Evolutionary conservation across 2,329 filamentous ascomycete genomes (phyloP).

Genomic region (Verticillium albo-atrum): DNA sequence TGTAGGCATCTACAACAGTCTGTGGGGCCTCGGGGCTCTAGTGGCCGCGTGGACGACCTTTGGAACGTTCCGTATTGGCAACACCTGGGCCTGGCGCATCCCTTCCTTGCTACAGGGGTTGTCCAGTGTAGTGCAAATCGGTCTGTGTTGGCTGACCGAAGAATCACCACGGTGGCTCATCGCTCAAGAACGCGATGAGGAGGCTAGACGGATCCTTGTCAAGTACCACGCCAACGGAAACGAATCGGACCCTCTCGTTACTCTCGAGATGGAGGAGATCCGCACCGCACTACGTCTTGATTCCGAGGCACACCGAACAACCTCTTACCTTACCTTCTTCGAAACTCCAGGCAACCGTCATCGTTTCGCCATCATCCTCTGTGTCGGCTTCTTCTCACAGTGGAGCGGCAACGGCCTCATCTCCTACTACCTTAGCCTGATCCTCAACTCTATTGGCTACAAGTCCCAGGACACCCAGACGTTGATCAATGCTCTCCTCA

Average conservation of each 20-base stretch:
- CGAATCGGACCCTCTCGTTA: conserved; percentile 34
- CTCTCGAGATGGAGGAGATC: conserved; percentile 45
- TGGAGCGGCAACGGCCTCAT: conserved; percentile 16
- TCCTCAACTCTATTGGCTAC: conserved; percentile 27
- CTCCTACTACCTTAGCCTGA: conserved; percentile 29
- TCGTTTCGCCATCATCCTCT: conserved; percentile 2
- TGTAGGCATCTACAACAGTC: conserved; percentile 25
- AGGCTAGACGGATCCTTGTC: conserved; percentile 36
- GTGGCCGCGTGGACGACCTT: conserved; percentile 13
- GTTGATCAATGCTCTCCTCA: conserved; percentile 22
- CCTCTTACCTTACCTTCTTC: conserved; percentile 15
- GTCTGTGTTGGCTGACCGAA: conserved; percentile 20
- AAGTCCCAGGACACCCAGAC: conserved; percentile 18
- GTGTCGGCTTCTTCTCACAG: neutral
- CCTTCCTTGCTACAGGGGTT: conserved; percentile 40
- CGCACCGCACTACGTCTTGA: conserved; percentile 41
- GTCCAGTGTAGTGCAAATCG: conserved; percentile 33
- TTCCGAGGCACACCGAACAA: conserved; percentile 7
- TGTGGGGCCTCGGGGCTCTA: conserved; percentile 9
- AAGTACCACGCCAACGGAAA: conserved; percentile 46
- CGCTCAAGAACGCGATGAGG: conserved; percentile 39
- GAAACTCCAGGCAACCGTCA: conserved; percentile 12
- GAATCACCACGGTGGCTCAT: conserved; percentile 41
- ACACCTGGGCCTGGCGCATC: conserved; percentile 35
- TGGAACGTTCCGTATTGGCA: conserved; percentile 1